Percentiles rank a stretch among this genome's conserved stretches.
Evolutionary conservation across 148 eudicot genomes (phyloP).

Genomic region (Persicaria maculosa): DNA sequence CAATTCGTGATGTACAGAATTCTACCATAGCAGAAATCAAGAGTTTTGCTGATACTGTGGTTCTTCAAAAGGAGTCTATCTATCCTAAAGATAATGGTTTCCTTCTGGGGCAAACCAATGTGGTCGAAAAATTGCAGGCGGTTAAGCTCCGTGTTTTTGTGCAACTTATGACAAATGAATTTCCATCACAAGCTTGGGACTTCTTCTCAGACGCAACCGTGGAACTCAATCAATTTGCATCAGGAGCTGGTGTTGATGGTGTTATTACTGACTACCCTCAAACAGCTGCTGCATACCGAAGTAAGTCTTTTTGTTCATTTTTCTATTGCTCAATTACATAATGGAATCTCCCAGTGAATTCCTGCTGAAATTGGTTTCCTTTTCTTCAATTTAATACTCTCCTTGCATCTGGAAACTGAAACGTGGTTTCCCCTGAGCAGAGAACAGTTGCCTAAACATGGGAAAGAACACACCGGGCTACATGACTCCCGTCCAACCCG

Average conservation of each 20-base stretch:
- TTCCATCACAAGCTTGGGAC: slow-evolving; percentile 49
- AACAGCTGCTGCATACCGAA: slow-evolving; percentile 47
- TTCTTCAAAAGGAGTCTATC: slow-evolving; percentile 39
- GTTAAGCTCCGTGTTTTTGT: slow-evolving; percentile 41
- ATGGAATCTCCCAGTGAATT: background rate
- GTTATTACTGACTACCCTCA: slow-evolving; percentile 49
- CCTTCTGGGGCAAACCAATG: slow-evolving; percentile 29
- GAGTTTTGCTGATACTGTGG: slow-evolving; percentile 47
- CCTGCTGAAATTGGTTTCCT: background rate
- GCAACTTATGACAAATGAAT: slow-evolving; percentile 41
- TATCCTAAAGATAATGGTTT: slow-evolving; percentile 23
- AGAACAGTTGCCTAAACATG: slow-evolving; percentile 38
- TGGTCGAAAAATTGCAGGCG: slow-evolving; percentile 41
- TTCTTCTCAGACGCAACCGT: slow-evolving; percentile 48
- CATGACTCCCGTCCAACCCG: slow-evolving; percentile 32
- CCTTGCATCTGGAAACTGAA: background rate
- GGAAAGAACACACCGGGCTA: slow-evolving; percentile 18
- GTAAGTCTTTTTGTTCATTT: slow-evolving; percentile 27
- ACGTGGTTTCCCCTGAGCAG: slow-evolving; percentile 20
- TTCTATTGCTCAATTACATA: background rate
- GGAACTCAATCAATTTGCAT: slow-evolving; percentile 33
- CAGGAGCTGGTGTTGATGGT: slow-evolving; percentile 33
- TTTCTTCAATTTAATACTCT: background rate
- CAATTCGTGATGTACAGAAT: slow-evolving; percentile 33
- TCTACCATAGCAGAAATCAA: slow-evolving; percentile 39